phyloP scores from a whole-genome alignment of 1,139 yeast species.

The Lodderomyces margitis region DNA sequence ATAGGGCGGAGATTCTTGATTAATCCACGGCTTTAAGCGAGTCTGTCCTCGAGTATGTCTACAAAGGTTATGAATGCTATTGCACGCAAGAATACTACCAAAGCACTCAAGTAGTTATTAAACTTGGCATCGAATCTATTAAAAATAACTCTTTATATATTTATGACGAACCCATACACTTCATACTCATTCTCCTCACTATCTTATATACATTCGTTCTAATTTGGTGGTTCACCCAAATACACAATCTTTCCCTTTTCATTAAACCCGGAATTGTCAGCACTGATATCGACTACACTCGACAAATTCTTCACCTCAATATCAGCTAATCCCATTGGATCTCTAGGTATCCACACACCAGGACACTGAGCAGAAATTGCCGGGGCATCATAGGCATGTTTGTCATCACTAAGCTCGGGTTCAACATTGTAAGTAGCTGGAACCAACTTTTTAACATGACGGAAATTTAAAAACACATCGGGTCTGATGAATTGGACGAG shows the following conservation, averaged over 20 bases:
- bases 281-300: slow-evolving; percentile 50
- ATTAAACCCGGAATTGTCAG: slow-evolving; percentile 62
- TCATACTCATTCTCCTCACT: too few species aligned
- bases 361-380: slow-evolving; percentile 67
- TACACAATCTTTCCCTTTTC: slow-evolving; percentile 56
- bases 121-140: too few species aligned
- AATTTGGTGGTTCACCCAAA: slow-evolving; percentile 59
- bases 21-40: too few species aligned
- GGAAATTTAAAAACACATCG: slow-evolving; percentile 58
- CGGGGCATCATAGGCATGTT: slow-evolving; percentile 64
- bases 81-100: too few species aligned
- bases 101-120: too few species aligned
- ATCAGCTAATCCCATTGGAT: slow-evolving; percentile 76
- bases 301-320: slow-evolving; percentile 51
- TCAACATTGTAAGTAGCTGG: slow-evolving; percentile 48
- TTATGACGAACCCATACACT: too few species aligned
- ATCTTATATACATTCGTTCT: slow-evolving; percentile 3
- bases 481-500: slow-evolving; percentile 60
- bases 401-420: slow-evolving; percentile 29
- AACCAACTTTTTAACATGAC: slow-evolving; percentile 50
- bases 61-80: too few species aligned
- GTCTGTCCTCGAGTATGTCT: too few species aligned
- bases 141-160: too few species aligned
- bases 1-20: too few species aligned
- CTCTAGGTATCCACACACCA: slow-evolving; percentile 83